phyloP scores from a whole-genome alignment of 208 protist species.

The Trichomonas vaginalis region DNA sequence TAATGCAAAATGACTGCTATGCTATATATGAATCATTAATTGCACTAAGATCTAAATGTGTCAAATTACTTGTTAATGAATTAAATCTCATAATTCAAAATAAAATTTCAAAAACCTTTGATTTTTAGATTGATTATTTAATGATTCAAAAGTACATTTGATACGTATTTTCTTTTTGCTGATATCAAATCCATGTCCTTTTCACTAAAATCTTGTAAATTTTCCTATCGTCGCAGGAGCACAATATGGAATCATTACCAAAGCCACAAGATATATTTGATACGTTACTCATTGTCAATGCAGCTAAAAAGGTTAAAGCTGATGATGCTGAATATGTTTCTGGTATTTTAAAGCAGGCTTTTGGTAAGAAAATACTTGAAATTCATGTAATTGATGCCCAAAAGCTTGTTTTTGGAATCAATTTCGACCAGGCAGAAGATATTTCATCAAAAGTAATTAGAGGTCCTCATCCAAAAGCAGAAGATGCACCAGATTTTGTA shows the following conservation, averaged over 20 bases:
- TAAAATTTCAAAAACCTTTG: too few species aligned
- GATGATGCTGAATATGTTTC: neutral
- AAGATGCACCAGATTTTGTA: neutral
- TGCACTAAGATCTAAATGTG: too few species aligned
- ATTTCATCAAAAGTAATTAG: neutral
- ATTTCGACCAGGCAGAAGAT: neutral
- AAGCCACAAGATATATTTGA: neutral
- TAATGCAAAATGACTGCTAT: too few species aligned
- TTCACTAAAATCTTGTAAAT: too few species aligned
- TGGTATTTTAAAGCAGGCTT: neutral
- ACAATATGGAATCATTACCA: neutral
- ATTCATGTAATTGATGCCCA: neutral
- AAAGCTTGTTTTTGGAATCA: neutral
- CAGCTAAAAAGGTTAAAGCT: neutral
- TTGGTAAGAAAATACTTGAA: neutral
- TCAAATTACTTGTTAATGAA: too few species aligned
- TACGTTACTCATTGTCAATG: neutral
- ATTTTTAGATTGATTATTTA: too few species aligned
- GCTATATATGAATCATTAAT: too few species aligned
- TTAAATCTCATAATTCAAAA: too few species aligned
- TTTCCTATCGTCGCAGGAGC: too few species aligned
- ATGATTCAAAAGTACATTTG: too few species aligned
- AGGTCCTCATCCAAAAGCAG: constrained; percentile 3
- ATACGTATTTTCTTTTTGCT: too few species aligned
- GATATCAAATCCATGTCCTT: too few species aligned